Evolutionary conservation across 805 yeast genomes (phyloP).

Genomic region (Kodamaea leandrae): DNA sequence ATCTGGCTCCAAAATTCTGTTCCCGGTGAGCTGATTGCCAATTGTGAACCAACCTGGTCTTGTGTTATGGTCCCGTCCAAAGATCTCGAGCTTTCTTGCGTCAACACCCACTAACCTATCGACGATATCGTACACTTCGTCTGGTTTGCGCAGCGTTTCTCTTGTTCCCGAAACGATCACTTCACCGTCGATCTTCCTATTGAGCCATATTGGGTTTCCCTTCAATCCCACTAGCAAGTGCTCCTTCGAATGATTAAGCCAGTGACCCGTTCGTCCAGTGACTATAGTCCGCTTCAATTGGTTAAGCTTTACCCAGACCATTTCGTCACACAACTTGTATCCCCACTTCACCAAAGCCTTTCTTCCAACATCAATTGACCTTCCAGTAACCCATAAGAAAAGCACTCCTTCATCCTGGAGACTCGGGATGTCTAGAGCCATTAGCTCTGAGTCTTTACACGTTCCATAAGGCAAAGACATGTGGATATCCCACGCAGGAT

Average conservation of each 20-base stretch:
- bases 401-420: conserved; percentile 83
- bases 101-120: conserved; percentile 80
- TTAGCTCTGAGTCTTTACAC: conserved; percentile 72
- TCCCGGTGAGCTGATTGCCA: conserved; percentile 73
- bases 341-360: conserved; percentile 81
- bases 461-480: conserved; percentile 80
- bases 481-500: conserved; percentile 97
- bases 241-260: conserved; percentile 95
- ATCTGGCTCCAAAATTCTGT: conserved; percentile 56
- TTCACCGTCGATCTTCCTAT: conserved; percentile 66
- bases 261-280: conserved; percentile 95
- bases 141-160: conserved; percentile 90
- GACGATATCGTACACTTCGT: conserved; percentile 78
- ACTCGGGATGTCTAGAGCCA: conserved; percentile 59
- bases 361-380: conserved; percentile 87
- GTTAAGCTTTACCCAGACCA: conserved; percentile 88
- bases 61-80: conserved; percentile 82
- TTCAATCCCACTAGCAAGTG: conserved; percentile 83
- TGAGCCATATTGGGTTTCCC: conserved; percentile 75
- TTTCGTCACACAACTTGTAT: conserved; percentile 69
- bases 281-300: conserved; percentile 86
- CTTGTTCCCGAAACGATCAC: conserved; percentile 78
- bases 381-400: conserved; percentile 91
- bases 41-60: conserved; percentile 88
- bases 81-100: conserved; percentile 79